Evolutionary conservation across 306 rosid genomes (phyloP), one percentile per base, ranked within the genome.

Genomic region (Sicyos baderoa): DNA sequence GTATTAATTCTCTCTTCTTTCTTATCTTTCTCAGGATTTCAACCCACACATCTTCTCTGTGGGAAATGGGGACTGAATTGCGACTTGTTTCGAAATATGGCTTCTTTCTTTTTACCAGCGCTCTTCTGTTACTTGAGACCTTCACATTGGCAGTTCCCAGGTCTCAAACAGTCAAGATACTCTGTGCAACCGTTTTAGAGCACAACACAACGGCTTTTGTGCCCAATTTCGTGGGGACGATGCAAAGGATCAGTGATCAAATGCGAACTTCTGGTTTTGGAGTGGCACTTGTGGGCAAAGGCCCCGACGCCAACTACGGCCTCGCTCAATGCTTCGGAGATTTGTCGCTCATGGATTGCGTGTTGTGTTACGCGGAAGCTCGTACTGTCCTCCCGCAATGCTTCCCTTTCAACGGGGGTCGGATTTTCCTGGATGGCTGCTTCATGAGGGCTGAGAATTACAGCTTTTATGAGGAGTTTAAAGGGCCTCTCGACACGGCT

Each of bases 251-350:
- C 70, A 88, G 91, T 3, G 87, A 84, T 32, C 86, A 93, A 79
- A 83, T 93, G 89, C 79, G 85, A 37, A 76, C 52, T 44, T 60
- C 78, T 12, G 94, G 97, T 1, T 87, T 82, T 13, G 98, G 98
- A 67, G 78, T 77, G 15, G 87, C 94, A 71, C 66, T 74, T 54
- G 53, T 70, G n/a, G 98, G 98, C 6, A 76, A 86, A 21, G 95
- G 89, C 23, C 91, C 86, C 15, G 86, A 93, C 54, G 47, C 74
- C 5, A 88, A 76, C 87, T 88, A 82, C 70, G 98, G 95, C 59
- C 81, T 93, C 13, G 98, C 91, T 14, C 97, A 93, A 56, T 93
- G 98, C 78, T 93, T 88, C 58, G 97, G 97, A 32, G 97, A 93
- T 76, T 92, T 93, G 61, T 81, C 98, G 11, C 80, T 86, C 17